A percentile compares a stretch with the other conserved stretches of the same genome.
Evolutionary conservation across 495 filamentous ascomycete genomes (phyloP).

Genomic region (Aspergillus wentii): DNA sequence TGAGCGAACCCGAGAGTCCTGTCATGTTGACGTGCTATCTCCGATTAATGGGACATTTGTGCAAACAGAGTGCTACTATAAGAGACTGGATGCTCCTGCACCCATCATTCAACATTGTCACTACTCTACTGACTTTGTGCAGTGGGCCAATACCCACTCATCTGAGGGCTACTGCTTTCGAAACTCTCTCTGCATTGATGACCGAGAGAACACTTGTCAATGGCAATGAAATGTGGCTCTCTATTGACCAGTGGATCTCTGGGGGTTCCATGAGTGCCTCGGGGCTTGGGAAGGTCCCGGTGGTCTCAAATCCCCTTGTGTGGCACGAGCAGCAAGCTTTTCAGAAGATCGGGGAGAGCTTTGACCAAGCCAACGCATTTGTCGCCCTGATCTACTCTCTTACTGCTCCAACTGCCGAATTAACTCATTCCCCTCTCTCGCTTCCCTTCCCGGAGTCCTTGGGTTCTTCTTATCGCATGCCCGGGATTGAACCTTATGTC

Average conservation of each 20-base stretch:
- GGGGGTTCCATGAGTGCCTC: slow-evolving; percentile 41
- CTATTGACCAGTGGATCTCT: slow-evolving; percentile 68
- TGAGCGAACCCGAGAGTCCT: slow-evolving; percentile 75
- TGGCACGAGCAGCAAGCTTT: slow-evolving; percentile 50
- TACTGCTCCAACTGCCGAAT: slow-evolving; percentile 53
- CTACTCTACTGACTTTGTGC: slow-evolving; percentile 63
- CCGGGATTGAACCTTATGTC: slow-evolving; percentile 86
- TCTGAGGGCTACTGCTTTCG: slow-evolving; percentile 73
- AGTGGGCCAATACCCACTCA: slow-evolving; percentile 63
- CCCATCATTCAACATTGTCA: slow-evolving; percentile 55
- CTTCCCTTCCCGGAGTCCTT: slow-evolving; percentile 84
- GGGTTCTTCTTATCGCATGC: slow-evolving; percentile 71
- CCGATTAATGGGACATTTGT: slow-evolving; percentile 75
- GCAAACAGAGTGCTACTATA: slow-evolving; percentile 59
- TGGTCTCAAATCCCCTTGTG: slow-evolving; percentile 32
- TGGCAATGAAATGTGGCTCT: slow-evolving; percentile 63
- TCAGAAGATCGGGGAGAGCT: slow-evolving; percentile 58
- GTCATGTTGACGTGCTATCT: slow-evolving; percentile 94
- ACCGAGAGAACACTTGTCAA: slow-evolving; percentile 55
- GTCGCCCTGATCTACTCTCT: slow-evolving; percentile 67
- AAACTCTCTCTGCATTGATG: slow-evolving; percentile 61
- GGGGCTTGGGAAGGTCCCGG: slow-evolving; percentile 28
- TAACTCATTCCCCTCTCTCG: slow-evolving; percentile 47
- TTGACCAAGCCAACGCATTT: slow-evolving; percentile 80
- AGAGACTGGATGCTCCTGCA: slow-evolving; percentile 65